Percentiles rank a stretch among this genome's conserved stretches.
Evolutionary conservation across 2,329 filamentous ascomycete species (phyloP).

Genomic region (Verticillium klebahnii): DNA sequence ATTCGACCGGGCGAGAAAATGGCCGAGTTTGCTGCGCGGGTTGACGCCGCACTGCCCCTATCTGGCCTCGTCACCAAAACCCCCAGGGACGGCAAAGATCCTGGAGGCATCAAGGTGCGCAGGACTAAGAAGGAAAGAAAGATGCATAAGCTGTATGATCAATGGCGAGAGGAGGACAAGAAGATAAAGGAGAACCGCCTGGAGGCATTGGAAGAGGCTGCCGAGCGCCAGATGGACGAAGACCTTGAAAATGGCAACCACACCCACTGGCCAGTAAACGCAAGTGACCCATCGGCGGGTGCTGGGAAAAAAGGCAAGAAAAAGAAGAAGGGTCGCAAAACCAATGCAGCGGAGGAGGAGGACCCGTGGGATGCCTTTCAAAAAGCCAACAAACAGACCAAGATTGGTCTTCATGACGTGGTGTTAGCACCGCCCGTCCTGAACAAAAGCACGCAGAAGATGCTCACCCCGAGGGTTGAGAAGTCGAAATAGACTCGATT

Average conservation of each 20-base stretch:
- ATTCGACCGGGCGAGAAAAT: conserved; percentile 83
- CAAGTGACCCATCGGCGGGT: conserved; percentile 35
- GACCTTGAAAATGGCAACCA: conserved; percentile 45
- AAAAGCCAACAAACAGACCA: conserved; percentile 55
- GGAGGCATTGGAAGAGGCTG: conserved; percentile 60
- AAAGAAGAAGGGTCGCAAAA: conserved; percentile 39
- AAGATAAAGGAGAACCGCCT: conserved; percentile 60
- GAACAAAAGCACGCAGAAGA: neutral
- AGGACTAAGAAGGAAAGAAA: conserved; percentile 80
- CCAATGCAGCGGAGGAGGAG: conserved; percentile 40
- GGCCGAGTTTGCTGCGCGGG: conserved; percentile 74
- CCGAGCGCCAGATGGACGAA: conserved; percentile 59
- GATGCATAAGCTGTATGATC: conserved; percentile 75
- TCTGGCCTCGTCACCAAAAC: conserved; percentile 63
- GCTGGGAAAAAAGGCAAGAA: conserved; percentile 36
- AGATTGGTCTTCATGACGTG: conserved; percentile 50
- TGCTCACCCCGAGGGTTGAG: neutral
- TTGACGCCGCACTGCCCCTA: conserved; percentile 79
- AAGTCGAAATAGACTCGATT: neutral
- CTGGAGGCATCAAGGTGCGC: conserved; percentile 60
- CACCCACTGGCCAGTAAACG: conserved; percentile 9
- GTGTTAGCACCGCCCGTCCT: conserved; percentile 65
- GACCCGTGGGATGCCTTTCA: conserved; percentile 78
- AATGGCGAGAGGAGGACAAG: conserved; percentile 66
- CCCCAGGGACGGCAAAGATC: conserved; percentile 56